phyloP scores from a whole-genome alignment of 2,329 filamentous ascomycete species.

The Exophiala sideris region DNA sequence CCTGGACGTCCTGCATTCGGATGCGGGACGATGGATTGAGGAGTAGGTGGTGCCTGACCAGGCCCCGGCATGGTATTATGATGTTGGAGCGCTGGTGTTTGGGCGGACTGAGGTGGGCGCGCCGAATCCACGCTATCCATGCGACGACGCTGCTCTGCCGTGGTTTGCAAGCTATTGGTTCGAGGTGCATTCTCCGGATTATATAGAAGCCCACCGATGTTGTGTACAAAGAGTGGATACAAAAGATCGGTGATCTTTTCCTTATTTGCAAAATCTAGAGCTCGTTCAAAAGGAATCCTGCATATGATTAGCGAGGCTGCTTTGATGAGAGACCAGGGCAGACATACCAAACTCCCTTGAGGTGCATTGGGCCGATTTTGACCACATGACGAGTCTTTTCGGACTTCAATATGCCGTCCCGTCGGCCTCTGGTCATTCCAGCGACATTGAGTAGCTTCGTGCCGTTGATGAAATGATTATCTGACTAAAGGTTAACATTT shows the following conservation, averaged over 20 bases:
- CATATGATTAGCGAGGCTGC: conserved; percentile 12
- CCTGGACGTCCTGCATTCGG: conserved; percentile 62
- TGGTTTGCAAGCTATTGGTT: conserved; percentile 82
- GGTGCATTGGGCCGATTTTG: conserved; percentile 98
- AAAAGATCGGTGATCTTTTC: conserved; percentile 96
- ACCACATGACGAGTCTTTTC: conserved; percentile 96
- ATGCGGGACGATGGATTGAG: conserved; percentile 61
- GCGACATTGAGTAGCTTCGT: conserved; percentile 96
- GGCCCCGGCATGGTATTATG: conserved; percentile 64
- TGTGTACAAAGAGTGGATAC: conserved; percentile 95
- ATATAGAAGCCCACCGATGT: conserved; percentile 89
- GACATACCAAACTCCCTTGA: conserved; percentile 92
- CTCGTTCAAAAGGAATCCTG: conserved; percentile 96
- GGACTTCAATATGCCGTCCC: conserved; percentile 95
- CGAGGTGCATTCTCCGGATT: conserved; percentile 84
- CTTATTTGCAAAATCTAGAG: conserved; percentile 98
- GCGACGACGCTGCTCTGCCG: conserved; percentile 69
- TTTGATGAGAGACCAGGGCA: not conserved
- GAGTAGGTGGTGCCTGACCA: conserved; percentile 62
- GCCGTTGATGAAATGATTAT: conserved; percentile 99
- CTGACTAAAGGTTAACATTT: conserved; percentile 45
- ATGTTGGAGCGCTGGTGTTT: conserved; percentile 59
- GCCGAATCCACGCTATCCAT: conserved; percentile 58
- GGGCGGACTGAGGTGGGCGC: conserved; percentile 44
- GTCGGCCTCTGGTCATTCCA: conserved; percentile 92